These are phyloP conservation scores for Cordyceps javanica DNA, from an alignment of 2,329 filamentous ascomycete genomes.

Conservation along the genomic window DNA sequence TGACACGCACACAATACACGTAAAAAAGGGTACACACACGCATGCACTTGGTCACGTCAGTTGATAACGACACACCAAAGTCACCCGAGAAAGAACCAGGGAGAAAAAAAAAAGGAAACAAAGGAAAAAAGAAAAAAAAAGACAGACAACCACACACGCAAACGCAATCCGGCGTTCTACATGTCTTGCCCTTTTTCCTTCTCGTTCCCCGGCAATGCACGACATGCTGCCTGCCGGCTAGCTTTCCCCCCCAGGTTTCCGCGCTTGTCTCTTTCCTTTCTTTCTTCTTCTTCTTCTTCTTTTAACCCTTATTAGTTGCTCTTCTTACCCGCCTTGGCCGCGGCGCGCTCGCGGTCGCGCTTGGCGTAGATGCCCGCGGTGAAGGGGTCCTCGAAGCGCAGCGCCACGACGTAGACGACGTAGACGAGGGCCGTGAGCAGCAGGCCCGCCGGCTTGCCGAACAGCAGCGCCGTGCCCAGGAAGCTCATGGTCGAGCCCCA, in stretches of 20 bases:
- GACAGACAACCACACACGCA: too few species aligned
- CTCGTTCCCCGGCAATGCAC: too few species aligned
- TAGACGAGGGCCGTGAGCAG: constrained; percentile 70
- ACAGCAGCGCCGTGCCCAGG: constrained; percentile 76
- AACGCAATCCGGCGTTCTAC: too few species aligned
- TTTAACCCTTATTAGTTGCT: constrained; percentile 36
- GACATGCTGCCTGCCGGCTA: too few species aligned
- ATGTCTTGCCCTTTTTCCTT: neutral
- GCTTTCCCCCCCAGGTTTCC: too few species aligned
- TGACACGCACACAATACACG: neutral
- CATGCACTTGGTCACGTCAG: constrained; percentile 9
- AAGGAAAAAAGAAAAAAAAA: neutral
- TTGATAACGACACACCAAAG: constrained; percentile 12
- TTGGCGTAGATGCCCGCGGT: constrained; percentile 89
- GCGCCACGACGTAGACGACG: constrained; percentile 71
- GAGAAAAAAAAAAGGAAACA: neutral
- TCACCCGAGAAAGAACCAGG: neutral
- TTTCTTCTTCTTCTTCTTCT: too few species aligned
- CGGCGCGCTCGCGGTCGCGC: constrained; percentile 57
- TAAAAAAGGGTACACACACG: neutral
- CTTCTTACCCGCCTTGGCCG: constrained; percentile 44
- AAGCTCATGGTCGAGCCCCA: constrained; percentile 91
- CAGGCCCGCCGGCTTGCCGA: constrained; percentile 81
- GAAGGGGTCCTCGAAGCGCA: constrained; percentile 89
- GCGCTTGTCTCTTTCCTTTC: too few species aligned